Evolutionary conservation across 179 eudicot species (phyloP), one percentile per base, ranked within the genome.

Genomic region (Amaranthus tricolor): DNA sequence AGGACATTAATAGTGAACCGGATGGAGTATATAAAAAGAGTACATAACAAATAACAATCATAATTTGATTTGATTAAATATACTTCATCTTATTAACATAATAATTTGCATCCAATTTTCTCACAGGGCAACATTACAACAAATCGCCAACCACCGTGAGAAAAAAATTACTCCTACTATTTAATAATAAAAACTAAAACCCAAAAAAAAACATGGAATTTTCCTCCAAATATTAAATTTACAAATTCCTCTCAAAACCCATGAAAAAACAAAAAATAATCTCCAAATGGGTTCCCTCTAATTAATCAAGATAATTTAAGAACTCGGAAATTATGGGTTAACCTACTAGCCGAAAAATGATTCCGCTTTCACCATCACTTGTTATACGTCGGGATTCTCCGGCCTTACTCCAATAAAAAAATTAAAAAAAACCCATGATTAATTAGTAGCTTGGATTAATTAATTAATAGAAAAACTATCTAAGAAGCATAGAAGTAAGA

Each of bases 401-500:
- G n/a, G 4, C 15, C 15, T 14, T 6, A 44, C 19, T 2, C 11
- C 19, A 6, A 4, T 17, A 1, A n/a, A 57, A 57, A 44, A 9
- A 5, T n/a, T n/a, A 66, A 11, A 45, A 44, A 14, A 13, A 64
- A 43, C 3, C 1, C 9, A 14, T 4, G 10, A 19, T 19, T 53
- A 62, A 43, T 49, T 73, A 61, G 6, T 20, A 57, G 17, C 14
- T n/a, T 0, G 12, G 45, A 16, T 0, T 3, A 5, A 4, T 2
- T 20, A 11, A 7, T 9, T n/a, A 31, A 31, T 31, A 31, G 40
- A 31, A 31, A 31, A 16, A n/a, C 49, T 40, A 74, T 9, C 55
- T 15, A 21, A 64, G 61, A 5, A 84, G 86, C 75, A 78, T 68
- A 20, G 90, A 83, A 4, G 83, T 83, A 48, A 91, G 82, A 53